A percentile compares a stretch with the other conserved stretches of the same genome.
These are phyloP conservation scores for Paracoccidioides lutzii DNA, from an alignment of 2,329 filamentous ascomycete genomes.

Conservation along the genomic window DNA sequence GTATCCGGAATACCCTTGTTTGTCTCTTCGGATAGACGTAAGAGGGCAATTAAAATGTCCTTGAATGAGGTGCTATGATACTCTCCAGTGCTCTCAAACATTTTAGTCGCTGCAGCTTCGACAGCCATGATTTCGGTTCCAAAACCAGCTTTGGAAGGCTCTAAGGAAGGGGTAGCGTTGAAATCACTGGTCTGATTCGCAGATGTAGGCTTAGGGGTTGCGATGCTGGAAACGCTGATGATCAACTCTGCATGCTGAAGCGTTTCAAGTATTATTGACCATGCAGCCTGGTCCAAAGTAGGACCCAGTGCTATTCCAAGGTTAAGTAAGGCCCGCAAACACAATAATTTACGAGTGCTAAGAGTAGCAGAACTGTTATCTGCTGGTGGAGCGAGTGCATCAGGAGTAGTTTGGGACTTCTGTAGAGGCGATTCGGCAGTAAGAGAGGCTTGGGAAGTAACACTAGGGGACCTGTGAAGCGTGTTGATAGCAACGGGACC, in stretches of 20 bases:
- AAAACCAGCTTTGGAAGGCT: conserved; percentile 50
- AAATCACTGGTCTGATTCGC: conserved; percentile 19
- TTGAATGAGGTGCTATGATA: conserved; percentile 75
- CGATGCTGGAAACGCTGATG: conserved; percentile 37
- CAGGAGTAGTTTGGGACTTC: conserved; percentile 17
- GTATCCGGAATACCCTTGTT: conserved; percentile 36
- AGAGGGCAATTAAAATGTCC: conserved; percentile 62
- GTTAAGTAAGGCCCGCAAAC: conserved; percentile 82
- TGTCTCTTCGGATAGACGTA: conserved; percentile 47
- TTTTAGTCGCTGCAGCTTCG: conserved; percentile 68
- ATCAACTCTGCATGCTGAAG: conserved; percentile 87
- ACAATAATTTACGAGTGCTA: conserved; percentile 81
- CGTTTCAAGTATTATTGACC: conserved; percentile 84
- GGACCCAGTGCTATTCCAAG: conserved; percentile 88
- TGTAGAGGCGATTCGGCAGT: conserved; percentile 17
- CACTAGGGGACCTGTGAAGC: conserved; percentile 8
- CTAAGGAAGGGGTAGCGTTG: conserved; percentile 20
- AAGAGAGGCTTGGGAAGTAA: conserved; percentile 16
- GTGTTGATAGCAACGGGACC: conserved; percentile 37
- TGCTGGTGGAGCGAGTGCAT: conserved; percentile 15
- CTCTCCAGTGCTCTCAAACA: conserved; percentile 85
- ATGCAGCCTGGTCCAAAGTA: conserved; percentile 62
- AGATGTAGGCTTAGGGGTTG: conserved; percentile 17
- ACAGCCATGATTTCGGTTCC: conserved; percentile 74
- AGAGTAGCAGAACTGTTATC: conserved; percentile 44